A percentile compares a stretch with the other conserved stretches of the same genome.
These are phyloP conservation scores for Termitomyces sp. DNA, from an alignment of 768 basidiomycete genomes.

Conservation along the genomic window DNA sequence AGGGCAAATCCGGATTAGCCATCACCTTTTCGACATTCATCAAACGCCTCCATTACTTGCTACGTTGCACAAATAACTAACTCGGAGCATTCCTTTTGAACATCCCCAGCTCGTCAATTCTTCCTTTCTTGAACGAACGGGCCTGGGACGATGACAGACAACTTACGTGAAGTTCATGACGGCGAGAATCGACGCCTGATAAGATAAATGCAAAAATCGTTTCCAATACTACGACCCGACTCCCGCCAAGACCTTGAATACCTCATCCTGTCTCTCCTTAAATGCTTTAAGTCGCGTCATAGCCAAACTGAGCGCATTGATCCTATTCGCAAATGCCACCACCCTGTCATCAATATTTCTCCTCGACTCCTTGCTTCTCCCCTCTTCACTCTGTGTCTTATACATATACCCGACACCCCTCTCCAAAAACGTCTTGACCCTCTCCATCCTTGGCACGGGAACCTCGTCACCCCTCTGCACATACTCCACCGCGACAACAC, in stretches of 20 bases:
- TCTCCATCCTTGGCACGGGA: conserved; percentile 44
- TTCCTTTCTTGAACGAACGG: too few relatives aligned
- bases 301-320: conserved; percentile 67
- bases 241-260: conserved; percentile 62
- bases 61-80: too few relatives aligned
- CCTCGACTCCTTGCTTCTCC: conserved; percentile 19
- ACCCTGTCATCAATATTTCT: conserved; percentile 52
- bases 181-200: too few relatives aligned
- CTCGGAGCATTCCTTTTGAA: too few relatives aligned
- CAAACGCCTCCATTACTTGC: too few relatives aligned
- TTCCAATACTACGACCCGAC: conserved; percentile 21
- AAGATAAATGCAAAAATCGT: too few relatives aligned
- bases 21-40: too few relatives aligned
- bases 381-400: conserved; percentile 13
- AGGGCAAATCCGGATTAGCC: too few relatives aligned
- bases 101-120: too few relatives aligned
- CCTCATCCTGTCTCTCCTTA: conserved; percentile 60
- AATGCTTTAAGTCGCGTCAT: conserved; percentile 72
- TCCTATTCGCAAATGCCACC: conserved; percentile 68
- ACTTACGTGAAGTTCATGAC: too few relatives aligned
- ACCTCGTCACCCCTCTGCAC: conserved; percentile 29
- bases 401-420: conserved; percentile 44
- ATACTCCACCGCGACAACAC: conserved; percentile 39
- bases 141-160: too few relatives aligned
- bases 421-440: conserved; percentile 51